Percentiles rank a stretch among this genome's conserved stretches.
Evolutionary conservation across 2,329 filamentous ascomycete species (phyloP).

Genomic region (Fusarium sarcochroum): DNA sequence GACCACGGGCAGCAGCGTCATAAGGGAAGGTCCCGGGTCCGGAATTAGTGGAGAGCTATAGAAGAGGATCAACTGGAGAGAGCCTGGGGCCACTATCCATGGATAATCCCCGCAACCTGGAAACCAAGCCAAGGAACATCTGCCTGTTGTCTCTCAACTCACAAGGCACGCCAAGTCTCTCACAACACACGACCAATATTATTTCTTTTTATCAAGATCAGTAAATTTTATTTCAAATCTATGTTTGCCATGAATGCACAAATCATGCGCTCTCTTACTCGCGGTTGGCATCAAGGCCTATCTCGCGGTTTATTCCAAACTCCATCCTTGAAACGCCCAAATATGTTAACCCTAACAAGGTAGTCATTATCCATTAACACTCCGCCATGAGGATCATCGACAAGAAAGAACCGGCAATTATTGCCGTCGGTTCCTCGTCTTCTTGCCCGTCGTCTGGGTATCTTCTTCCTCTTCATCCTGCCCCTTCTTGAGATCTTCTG

Average conservation of each 20-base stretch:
- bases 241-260: constrained; percentile 24
- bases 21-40: constrained; percentile 19
- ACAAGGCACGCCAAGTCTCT: not conserved
- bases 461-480: constrained; percentile 88
- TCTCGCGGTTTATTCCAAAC: constrained; percentile 38
- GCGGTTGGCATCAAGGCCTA: constrained; percentile 38
- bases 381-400: constrained; percentile 5
- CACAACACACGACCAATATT: not conserved
- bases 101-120: constrained; percentile 28
- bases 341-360: constrained; percentile 34
- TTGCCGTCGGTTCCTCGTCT: constrained; percentile 69
- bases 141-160: not conserved
- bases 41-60: constrained; percentile 13
- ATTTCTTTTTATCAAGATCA: constrained; percentile 4
- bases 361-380: constrained; percentile 44
- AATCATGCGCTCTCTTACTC: constrained; percentile 32
- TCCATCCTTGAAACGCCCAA: constrained; percentile 41
- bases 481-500: constrained; percentile 83
- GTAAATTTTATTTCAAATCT: constrained; percentile 18
- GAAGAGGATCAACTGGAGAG: constrained; percentile 13
- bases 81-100: constrained; percentile 12
- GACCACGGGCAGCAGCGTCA: constrained; percentile 29
- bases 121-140: constrained; percentile 10
- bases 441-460: constrained; percentile 69
- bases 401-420: constrained; percentile 12